Conservation (phyloP, 257 asterid genomes). For the Perilla frutescens region DNA sequence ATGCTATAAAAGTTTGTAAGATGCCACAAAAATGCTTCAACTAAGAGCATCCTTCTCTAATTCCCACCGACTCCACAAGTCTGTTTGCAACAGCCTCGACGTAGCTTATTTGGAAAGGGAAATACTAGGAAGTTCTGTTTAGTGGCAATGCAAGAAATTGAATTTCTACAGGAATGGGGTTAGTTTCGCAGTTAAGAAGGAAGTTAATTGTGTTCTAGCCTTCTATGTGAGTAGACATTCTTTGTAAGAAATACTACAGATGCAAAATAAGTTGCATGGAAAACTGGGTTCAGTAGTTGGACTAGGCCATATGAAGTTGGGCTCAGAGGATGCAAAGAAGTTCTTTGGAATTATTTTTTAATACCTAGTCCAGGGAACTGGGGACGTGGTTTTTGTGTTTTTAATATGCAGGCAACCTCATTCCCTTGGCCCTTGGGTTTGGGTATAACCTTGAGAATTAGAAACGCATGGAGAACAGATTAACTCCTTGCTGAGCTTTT, state of each 20-base stretch:
- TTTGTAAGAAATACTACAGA: neutral
- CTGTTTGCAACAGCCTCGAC: neutral
- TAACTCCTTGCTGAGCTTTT: neutral
- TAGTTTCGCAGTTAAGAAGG: neutral
- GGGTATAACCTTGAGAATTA: constrained; percentile 9
- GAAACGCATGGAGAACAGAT: neutral
- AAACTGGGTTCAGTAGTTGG: neutral
- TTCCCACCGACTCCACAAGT: constrained; percentile 1
- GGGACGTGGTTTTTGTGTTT: neutral
- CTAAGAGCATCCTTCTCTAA: constrained; percentile 10
- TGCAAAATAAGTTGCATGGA: neutral
- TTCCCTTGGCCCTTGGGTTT: neutral
- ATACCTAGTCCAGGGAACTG: constrained; percentile 2
- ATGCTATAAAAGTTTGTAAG: neutral
- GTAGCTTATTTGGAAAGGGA: neutral
- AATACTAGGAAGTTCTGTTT: constrained; percentile 3
- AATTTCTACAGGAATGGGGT: neutral
- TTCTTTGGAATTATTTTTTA: neutral
- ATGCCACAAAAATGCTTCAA: neutral
- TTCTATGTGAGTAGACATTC: neutral
- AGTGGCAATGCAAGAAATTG: neutral
- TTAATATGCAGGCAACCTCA: neutral
- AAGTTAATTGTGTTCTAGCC: neutral
- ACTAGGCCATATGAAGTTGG: neutral
- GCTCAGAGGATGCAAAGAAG: neutral